A percentile compares a stretch with the other conserved stretches of the same genome.
Conservation (phyloP, 202 grass and related monocot species). For the Tripidium arundinaceum region DNA sequence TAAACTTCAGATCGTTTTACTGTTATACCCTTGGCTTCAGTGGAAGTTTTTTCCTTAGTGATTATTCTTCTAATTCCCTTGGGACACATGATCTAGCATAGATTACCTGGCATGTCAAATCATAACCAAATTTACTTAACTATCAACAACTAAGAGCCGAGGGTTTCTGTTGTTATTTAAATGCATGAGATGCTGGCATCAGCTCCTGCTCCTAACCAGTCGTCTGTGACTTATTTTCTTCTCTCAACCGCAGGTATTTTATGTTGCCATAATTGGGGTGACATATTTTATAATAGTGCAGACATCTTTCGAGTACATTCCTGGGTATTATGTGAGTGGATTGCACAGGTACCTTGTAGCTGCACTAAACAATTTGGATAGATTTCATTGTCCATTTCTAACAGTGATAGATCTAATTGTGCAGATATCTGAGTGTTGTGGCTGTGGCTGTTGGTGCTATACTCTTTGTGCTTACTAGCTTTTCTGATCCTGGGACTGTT, state of each 20-base stretch:
- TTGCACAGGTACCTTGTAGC: constrained; percentile 67
- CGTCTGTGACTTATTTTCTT: background rate
- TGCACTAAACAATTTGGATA: constrained; percentile 9
- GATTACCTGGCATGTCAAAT: background rate
- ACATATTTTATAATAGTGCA: constrained; percentile 86
- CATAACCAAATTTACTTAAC: background rate
- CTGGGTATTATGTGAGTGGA: constrained; percentile 94
- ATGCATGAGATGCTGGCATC: background rate
- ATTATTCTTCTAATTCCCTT: constrained; percentile 15
- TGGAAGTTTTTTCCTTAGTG: background rate
- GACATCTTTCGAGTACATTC: constrained; percentile 92
- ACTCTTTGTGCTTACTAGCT: constrained; percentile 94
- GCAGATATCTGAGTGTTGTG: constrained; percentile 71
- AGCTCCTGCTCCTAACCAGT: background rate
- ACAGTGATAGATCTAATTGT: constrained; percentile 25
- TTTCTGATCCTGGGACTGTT: constrained; percentile 96
- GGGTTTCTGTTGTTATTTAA: constrained; percentile 1
- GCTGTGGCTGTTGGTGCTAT: constrained; percentile 71
- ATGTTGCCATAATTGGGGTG: constrained; percentile 76
- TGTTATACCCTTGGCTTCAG: background rate
- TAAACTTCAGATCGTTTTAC: background rate
- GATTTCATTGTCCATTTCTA: constrained; percentile 21
- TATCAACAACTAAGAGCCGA: background rate
- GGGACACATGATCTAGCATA: background rate
- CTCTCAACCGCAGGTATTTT: constrained; percentile 63